Percentiles rank a stretch among this genome's conserved stretches.
phyloP scores from a whole-genome alignment of 371 early-diverging fungal genomes.

The Funneliformis caledonium region DNA sequence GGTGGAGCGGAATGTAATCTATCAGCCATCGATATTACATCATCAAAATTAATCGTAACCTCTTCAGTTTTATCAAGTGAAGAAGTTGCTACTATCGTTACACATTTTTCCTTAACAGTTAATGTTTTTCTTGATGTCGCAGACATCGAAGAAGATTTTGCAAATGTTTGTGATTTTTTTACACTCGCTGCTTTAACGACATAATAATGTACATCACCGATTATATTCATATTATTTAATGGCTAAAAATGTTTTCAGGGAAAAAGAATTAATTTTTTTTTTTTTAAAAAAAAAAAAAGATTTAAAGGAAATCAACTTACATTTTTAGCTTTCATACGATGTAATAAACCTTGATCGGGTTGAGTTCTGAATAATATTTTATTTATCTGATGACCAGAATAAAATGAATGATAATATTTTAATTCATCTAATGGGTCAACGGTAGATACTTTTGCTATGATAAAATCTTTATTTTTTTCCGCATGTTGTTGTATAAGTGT shows the following conservation, averaged over 20 bases:
- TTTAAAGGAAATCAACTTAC: conserved; percentile 47
- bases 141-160: conserved; percentile 11
- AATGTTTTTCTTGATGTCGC: not conserved
- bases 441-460: conserved; percentile 80
- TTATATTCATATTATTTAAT: conserved; percentile 76
- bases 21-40: not conserved
- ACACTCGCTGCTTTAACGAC: conserved; percentile 43
- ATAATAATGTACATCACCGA: conserved; percentile 79
- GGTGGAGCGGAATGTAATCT: not conserved
- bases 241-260: conserved; percentile 50
- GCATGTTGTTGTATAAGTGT: conserved; percentile 62
- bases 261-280: not conserved
- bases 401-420: conserved; percentile 62
- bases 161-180: not conserved
- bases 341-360: conserved; percentile 69
- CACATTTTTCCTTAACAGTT: not conserved
- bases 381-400: conserved; percentile 83
- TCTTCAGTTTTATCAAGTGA: conserved; percentile 44
- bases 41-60: not conserved
- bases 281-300: not conserved
- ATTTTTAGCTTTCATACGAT: conserved; percentile 85
- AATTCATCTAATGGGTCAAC: conserved; percentile 63
- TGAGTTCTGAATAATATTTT: conserved; percentile 80
- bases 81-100: conserved; percentile 42
- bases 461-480: conserved; percentile 72